phyloP scores from a whole-genome alignment of 192 early-diverging fungal genomes.

The Diversispora eburnea region DNA sequence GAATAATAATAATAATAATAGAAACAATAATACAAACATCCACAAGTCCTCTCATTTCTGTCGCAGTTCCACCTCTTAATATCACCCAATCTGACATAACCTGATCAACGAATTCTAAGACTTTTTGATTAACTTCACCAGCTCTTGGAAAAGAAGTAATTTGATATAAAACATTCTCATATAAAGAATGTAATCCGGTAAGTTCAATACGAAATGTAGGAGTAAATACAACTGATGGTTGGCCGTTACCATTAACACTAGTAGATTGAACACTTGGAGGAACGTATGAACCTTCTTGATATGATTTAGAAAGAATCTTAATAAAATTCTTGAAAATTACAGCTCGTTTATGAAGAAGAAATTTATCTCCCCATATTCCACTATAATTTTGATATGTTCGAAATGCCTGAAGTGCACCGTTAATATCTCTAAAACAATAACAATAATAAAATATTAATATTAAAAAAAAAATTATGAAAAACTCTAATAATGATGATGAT shows the following conservation, averaged over 20 bases:
- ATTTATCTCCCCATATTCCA: conserved; percentile 35
- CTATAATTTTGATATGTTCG: conserved; percentile 41
- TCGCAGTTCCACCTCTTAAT: conserved; percentile 45
- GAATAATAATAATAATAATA: background rate
- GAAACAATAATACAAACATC: conserved; percentile 31
- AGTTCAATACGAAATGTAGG: conserved; percentile 45
- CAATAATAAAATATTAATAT: conserved; percentile 14
- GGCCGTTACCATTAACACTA: conserved; percentile 11
- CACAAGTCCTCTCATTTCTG: conserved; percentile 55
- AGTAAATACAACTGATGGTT: conserved; percentile 27
- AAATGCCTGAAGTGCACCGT: conserved; percentile 29
- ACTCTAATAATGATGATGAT: background rate
- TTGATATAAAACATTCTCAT: conserved; percentile 57
- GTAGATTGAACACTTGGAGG: conserved; percentile 24
- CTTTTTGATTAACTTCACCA: conserved; percentile 52
- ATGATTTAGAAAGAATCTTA: conserved; percentile 38
- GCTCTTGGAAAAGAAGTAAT: conserved; percentile 60
- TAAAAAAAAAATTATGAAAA: background rate
- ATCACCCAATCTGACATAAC: conserved; percentile 59
- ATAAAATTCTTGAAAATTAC: conserved; percentile 51
- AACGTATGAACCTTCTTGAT: conserved; percentile 34
- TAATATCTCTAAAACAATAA: conserved; percentile 11
- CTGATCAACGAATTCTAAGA: conserved; percentile 60
- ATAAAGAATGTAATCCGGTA: conserved; percentile 51
- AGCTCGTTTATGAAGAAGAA: conserved; percentile 51